Percentiles rank a stretch among this genome's conserved stretches.
These are phyloP conservation scores for Pichia kluyveri DNA, from an alignment of 805 yeast genomes.

Conservation along the genomic window DNA sequence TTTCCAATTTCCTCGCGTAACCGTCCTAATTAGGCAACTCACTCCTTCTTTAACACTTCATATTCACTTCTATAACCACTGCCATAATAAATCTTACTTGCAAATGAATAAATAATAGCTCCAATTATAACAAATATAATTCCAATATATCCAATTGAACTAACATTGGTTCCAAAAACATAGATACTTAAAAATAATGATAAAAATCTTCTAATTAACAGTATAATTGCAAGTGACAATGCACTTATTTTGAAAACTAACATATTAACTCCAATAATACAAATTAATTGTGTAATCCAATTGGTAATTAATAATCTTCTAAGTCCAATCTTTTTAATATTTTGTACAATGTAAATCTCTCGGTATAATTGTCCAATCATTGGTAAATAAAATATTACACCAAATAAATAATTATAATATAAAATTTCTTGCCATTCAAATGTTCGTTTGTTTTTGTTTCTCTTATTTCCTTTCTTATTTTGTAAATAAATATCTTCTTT, in stretches of 20 bases:
- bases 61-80: no score
- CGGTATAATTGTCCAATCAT: constrained; percentile 19
- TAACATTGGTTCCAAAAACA: constrained; percentile 40
- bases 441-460: neutral
- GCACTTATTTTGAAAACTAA: constrained; percentile 53
- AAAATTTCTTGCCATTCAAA: constrained; percentile 54
- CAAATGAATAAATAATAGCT: constrained; percentile 34
- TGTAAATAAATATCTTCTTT: constrained; percentile 44
- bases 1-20: no score
- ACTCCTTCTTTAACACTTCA: neutral
- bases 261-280: constrained; percentile 61
- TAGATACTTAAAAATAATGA: constrained; percentile 49
- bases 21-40: no score
- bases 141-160: constrained; percentile 35
- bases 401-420: constrained; percentile 50
- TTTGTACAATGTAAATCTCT: constrained; percentile 9
- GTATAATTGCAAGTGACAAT: constrained; percentile 50
- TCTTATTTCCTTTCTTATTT: constrained; percentile 18
- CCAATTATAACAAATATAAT: constrained; percentile 46
- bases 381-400: constrained; percentile 43
- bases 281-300: constrained; percentile 46
- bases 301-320: constrained; percentile 30
- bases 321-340: neutral
- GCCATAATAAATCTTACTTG: neutral
- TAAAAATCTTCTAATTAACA: constrained; percentile 52